Conservation (phyloP, 305 asterid species). For the Petunia hybrid region DNA sequence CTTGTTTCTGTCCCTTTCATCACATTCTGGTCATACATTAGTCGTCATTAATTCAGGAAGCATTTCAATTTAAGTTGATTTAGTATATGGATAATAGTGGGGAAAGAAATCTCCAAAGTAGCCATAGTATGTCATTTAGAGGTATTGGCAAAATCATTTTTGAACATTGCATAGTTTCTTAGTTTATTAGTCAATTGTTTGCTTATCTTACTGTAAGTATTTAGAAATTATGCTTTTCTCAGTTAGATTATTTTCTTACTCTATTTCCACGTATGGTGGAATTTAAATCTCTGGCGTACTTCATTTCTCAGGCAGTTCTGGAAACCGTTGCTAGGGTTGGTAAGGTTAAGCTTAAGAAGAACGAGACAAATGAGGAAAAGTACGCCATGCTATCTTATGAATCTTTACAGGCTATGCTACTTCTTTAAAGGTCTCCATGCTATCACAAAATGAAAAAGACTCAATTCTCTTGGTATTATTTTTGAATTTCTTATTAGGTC, state of each 20-base stretch:
- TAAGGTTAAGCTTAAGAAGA: constrained; percentile 80
- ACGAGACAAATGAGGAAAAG: constrained; percentile 81
- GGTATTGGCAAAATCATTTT: background rate
- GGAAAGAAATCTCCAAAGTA: constrained; percentile 4
- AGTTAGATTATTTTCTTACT: constrained; percentile 3
- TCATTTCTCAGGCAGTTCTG: constrained; percentile 73
- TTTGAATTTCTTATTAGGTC: constrained; percentile 54
- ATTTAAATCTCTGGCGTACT: constrained; percentile 39
- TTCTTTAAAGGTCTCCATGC: constrained; percentile 30
- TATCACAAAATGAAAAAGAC: constrained; percentile 18
- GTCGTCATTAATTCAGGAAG: background rate
- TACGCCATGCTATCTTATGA: constrained; percentile 48
- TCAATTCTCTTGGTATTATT: constrained; percentile 31
- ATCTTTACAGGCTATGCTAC: constrained; percentile 29
- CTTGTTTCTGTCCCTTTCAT: constrained; percentile 1
- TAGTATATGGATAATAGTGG: background rate
- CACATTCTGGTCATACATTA: constrained; percentile 16
- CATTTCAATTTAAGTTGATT: background rate
- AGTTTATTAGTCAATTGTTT: constrained; percentile 27
- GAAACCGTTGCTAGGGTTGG: constrained; percentile 95
- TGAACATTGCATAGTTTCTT: constrained; percentile 5
- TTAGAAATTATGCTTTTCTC: constrained; percentile 23
- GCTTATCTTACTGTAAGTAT: constrained; percentile 19
- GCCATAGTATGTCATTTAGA: background rate
- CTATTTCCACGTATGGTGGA: constrained; percentile 25